Percentiles rank a stretch among this genome's conserved stretches.
These are phyloP conservation scores for Vitis hybrid DNA, from an alignment of 177 flowering plant species.

Conservation along the genomic window DNA sequence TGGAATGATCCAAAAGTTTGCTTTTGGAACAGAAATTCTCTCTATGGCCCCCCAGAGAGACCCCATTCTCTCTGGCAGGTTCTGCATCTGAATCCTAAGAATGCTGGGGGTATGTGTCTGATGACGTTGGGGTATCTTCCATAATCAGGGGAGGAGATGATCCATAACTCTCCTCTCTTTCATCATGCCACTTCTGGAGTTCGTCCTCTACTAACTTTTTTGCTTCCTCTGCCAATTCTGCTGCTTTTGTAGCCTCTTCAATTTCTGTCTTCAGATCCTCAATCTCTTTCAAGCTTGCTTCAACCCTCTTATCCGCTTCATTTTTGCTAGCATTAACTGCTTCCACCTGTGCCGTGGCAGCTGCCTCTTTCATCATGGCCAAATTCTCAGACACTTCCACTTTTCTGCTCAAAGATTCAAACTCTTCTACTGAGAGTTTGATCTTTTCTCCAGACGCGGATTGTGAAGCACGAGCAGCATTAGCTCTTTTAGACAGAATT, in stretches of 20 bases:
- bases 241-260: conserved; percentile 41
- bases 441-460: conserved; percentile 24
- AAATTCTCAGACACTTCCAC: conserved; percentile 22
- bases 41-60: background rate
- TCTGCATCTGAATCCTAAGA: background rate
- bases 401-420: conserved; percentile 34
- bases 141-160: no score
- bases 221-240: conserved; percentile 60
- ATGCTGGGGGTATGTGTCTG: background rate
- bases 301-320: conserved; percentile 30
- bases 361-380: conserved; percentile 38
- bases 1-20: background rate
- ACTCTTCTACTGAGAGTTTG: conserved; percentile 39
- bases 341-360: conserved; percentile 36
- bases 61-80: background rate
- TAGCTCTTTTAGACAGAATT: conserved; percentile 9
- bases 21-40: background rate
- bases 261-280: conserved; percentile 40
- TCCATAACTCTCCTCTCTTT: no score
- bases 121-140: background rate
- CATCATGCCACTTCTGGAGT: conserved; percentile 29
- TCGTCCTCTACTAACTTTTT: conserved; percentile 39
- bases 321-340: conserved; percentile 31
- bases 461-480: conserved; percentile 3
- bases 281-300: conserved; percentile 33